Evolutionary conservation across 169 alveolate genomes (phyloP), one percentile per base, ranked within the genome.

Genomic region (Plasmodium yoelii): DNA sequence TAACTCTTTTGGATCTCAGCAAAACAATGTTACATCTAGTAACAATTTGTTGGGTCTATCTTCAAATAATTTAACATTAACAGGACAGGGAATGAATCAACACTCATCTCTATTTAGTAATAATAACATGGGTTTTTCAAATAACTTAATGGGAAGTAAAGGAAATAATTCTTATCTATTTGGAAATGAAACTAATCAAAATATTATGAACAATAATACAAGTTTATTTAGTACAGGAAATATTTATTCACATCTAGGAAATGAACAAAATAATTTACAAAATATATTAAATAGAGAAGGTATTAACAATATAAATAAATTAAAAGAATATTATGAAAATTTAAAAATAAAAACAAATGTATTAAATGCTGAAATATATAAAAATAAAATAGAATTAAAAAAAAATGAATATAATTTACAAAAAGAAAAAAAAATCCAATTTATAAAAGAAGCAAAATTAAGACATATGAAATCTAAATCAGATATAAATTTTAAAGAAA

Each of bases 401-500:
- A 68, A 70, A 7, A 86, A 57, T 18, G 91, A 86, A 61, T 59
- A 70, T 59, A 70, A 59, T 59, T 26, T 86, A 42, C 10, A 22
- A 6, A 86, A 86, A 42, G 91, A 86, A 15, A 86, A 86, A 49
- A 68, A 60, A 4, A 70, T 70, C 12, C 87, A 86, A 13, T 18
- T 86, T 5, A 57, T 86, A 7, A 86, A 86, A 46, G 91, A 86
- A 59, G 69, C 59, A 28, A 86, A 86, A 70, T 6, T 86, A 55
- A 47, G 87, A 18, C 74, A 86, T 12, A 26, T 26, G 2, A 86
- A 86, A 65, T 57, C 87, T 12, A 86, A 65, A 42, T 59, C 91
- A 12, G 91, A 86, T 51, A 86, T 86, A 13, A 68, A 86, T 22
- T 86, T 86, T 13, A 70, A 60, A 24, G 91, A 86, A 18, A 86